Percentiles rank a stretch among this genome's conserved stretches.
These are phyloP conservation scores for Artomyces pyxidatus DNA, from an alignment of 768 basidiomycete genomes.

Conservation along the genomic window DNA sequence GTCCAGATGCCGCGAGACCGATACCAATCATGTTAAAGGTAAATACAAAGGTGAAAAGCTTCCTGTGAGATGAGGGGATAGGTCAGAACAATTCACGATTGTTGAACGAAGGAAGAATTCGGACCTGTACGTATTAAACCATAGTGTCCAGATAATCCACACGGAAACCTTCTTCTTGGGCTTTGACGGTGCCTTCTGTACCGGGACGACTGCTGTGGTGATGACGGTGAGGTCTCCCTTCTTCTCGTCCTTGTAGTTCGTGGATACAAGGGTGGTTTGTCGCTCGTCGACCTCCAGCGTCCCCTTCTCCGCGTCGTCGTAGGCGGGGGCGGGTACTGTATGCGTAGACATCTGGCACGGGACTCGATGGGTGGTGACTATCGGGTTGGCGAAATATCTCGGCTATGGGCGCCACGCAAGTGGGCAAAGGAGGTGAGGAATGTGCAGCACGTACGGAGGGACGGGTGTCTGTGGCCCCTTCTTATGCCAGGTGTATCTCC, in stretches of 20 bases:
- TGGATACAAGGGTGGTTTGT: conserved; percentile 2
- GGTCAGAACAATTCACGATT: neutral
- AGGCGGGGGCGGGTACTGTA: conserved; percentile 15
- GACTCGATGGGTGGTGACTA: neutral
- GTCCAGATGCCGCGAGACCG: conserved; percentile 48
- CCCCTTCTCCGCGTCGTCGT: conserved; percentile 25
- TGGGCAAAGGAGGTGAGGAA: neutral
- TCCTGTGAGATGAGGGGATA: conserved; percentile 32
- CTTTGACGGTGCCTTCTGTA: conserved; percentile 25
- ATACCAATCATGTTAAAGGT: conserved; percentile 53
- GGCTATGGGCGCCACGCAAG: neutral
- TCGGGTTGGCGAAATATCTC: neutral
- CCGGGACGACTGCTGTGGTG: conserved; percentile 27
- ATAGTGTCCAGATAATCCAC: conserved; percentile 54
- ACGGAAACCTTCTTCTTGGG: conserved; percentile 44
- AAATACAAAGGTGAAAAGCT: conserved; percentile 63
- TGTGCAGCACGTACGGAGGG: neutral
- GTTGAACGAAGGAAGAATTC: conserved; percentile 8
- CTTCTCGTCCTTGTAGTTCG: conserved; percentile 14
- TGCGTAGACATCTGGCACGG: conserved; percentile 16
- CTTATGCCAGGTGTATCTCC: conserved; percentile 9
- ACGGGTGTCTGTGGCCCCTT: neutral
- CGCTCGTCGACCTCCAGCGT: conserved; percentile 15
- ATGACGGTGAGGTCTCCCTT: conserved; percentile 24
- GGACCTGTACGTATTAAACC: conserved; percentile 77